These are phyloP conservation scores for Aspergillus biplanus DNA, from an alignment of 495 filamentous ascomycete species.

Conservation along the genomic window DNA sequence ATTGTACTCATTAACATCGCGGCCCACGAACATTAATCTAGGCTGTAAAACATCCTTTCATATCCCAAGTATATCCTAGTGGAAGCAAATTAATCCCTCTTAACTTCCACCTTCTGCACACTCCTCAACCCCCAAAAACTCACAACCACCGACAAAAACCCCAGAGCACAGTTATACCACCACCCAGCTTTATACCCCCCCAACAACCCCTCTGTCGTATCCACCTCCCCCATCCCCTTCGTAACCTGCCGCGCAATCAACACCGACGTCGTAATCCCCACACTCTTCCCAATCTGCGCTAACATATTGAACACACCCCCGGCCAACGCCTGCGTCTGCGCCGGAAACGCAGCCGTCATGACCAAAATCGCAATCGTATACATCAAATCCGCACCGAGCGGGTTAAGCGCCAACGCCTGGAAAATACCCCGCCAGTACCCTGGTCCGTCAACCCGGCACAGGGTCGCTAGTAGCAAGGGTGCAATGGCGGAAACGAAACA, in stretches of 20 bases:
- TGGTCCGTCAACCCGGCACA: conserved; percentile 30
- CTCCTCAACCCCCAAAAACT: conserved; percentile 43
- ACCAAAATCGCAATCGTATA: conserved; percentile 58
- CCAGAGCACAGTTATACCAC: conserved; percentile 53
- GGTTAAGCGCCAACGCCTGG: conserved; percentile 45
- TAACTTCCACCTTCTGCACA: conserved; percentile 27
- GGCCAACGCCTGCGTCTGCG: conserved; percentile 54
- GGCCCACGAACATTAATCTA: no score
- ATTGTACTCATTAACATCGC: no score
- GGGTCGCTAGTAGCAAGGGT: conserved; percentile 47
- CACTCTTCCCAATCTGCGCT: conserved; percentile 55
- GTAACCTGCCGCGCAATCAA: conserved; percentile 53
- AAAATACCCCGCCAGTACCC: conserved; percentile 55
- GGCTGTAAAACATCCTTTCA: no score
- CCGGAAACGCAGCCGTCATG: conserved; percentile 55
- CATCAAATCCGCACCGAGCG: conserved; percentile 49
- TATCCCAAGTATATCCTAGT: no score
- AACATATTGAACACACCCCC: conserved; percentile 63
- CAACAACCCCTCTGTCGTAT: conserved; percentile 31
- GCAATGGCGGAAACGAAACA: conserved; percentile 39
- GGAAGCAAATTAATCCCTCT: conserved; percentile 19
- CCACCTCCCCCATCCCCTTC: conserved; percentile 16
- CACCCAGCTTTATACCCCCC: conserved; percentile 57
- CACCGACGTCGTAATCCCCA: conserved; percentile 54
- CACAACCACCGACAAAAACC: conserved; percentile 41